A percentile compares a stretch with the other conserved stretches of the same genome.
These are phyloP conservation scores for Mrakia gelida DNA, from an alignment of 768 basidiomycete genomes.

Conservation along the genomic window DNA sequence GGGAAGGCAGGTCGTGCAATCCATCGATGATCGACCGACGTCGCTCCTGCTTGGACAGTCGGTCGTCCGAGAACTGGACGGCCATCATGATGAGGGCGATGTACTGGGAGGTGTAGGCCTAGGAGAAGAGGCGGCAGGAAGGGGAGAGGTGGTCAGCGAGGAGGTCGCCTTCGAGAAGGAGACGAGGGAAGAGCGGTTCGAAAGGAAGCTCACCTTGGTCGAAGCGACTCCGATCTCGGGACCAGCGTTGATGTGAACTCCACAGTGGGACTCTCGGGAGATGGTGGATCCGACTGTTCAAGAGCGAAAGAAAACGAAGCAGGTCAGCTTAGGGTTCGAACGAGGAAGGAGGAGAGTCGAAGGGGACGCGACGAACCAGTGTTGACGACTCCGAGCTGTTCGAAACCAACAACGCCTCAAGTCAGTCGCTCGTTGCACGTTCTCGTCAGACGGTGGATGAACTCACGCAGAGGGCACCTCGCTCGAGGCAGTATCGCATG, in stretches of 20 bases:
- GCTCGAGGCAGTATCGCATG: slow-evolving; percentile 90
- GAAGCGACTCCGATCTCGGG: slow-evolving; percentile 85
- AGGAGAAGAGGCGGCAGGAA: neutral
- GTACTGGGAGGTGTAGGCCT: slow-evolving; percentile 95
- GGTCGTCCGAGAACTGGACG: slow-evolving; percentile 95
- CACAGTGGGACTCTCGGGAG: slow-evolving; percentile 96
- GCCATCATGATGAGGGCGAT: slow-evolving; percentile 98
- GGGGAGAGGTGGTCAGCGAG: neutral
- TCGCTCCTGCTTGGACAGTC: slow-evolving; percentile 84
- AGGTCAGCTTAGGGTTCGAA: neutral
- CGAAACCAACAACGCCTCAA: neutral
- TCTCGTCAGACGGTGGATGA: neutral
- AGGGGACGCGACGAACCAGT: slow-evolving; percentile 46
- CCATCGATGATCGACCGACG: slow-evolving; percentile 90
- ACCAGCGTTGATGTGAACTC: slow-evolving; percentile 98
- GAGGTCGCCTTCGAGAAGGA: too few species aligned
- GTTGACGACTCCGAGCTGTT: slow-evolving; percentile 82
- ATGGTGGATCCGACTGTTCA: slow-evolving; percentile 80
- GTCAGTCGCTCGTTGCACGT: neutral
- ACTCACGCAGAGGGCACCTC: slow-evolving; percentile 76
- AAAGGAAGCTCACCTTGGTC: slow-evolving; percentile 58
- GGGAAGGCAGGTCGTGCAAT: slow-evolving; percentile 79
- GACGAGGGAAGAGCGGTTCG: neutral
- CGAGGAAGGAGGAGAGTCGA: neutral
- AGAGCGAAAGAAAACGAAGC: neutral